These are phyloP conservation scores for Quambalaria eucalypti DNA, from an alignment of 1,284 basidiomycete genomes.

Conservation along the genomic window DNA sequence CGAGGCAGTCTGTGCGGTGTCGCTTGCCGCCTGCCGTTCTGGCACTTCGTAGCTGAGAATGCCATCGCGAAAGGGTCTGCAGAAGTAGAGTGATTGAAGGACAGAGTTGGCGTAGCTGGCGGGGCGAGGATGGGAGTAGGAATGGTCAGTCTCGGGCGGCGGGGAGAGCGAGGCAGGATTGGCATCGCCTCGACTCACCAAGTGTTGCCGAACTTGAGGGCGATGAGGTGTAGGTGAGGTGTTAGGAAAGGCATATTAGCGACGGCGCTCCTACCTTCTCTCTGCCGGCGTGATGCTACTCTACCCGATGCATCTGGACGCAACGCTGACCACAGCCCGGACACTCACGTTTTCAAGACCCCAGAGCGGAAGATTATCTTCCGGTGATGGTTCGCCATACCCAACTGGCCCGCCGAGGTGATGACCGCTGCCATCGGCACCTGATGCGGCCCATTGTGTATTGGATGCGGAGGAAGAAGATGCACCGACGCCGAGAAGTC, in stretches of 20 bases:
- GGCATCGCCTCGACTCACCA: slow-evolving; percentile 14
- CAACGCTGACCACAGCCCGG: no score
- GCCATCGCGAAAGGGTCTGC: slow-evolving; percentile 68
- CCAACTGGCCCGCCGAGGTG: neutral
- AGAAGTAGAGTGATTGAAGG: slow-evolving; percentile 86
- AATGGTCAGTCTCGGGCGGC: slow-evolving; percentile 11
- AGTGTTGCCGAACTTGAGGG: slow-evolving; percentile 39
- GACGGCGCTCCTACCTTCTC: neutral
- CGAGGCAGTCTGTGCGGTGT: neutral
- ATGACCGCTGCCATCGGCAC: neutral
- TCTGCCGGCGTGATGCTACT: neutral
- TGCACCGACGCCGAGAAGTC: slow-evolving; percentile 28
- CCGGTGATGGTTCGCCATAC: neutral
- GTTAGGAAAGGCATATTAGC: neutral
- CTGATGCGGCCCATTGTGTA: no score
- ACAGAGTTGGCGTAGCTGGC: slow-evolving; percentile 89
- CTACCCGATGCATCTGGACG: neutral
- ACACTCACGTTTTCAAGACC: slow-evolving; percentile 33
- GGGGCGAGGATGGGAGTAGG: slow-evolving; percentile 17
- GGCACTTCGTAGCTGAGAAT: slow-evolving; percentile 47
- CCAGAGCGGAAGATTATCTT: slow-evolving; percentile 24
- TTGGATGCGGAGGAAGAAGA: slow-evolving; percentile 10
- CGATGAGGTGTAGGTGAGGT: neutral
- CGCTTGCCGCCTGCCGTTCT: neutral
- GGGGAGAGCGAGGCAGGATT: neutral